Evolutionary conservation across 2,329 filamentous ascomycete species (phyloP).

Genomic region (Laburnicola sp.): DNA sequence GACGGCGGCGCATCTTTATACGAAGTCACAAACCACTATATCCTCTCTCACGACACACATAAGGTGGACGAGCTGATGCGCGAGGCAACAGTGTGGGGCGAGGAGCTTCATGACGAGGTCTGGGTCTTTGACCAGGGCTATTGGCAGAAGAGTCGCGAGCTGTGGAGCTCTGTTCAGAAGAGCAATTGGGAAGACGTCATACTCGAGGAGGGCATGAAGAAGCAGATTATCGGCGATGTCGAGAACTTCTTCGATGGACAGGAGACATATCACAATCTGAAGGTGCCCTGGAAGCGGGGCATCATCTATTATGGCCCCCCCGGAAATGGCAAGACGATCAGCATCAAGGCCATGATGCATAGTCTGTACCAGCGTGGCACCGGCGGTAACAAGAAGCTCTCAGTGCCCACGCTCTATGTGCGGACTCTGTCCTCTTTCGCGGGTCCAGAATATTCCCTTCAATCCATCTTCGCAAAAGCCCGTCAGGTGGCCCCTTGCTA

Average conservation of each 20-base stretch:
- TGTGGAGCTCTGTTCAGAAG: conserved; percentile 56
- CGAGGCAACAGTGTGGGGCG: conserved; percentile 58
- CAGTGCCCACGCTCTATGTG: conserved; percentile 61
- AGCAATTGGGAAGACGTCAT: conserved; percentile 68
- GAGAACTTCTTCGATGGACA: conserved; percentile 64
- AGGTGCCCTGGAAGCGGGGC: conserved; percentile 72
- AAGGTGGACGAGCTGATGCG: conserved; percentile 57
- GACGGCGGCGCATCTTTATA: conserved; percentile 45
- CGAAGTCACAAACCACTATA: conserved; percentile 45
- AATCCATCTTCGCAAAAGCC: conserved; percentile 54
- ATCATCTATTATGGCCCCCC: conserved; percentile 69
- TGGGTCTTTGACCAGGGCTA: conserved; percentile 66
- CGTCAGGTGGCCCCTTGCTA: conserved; percentile 67
- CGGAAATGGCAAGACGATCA: conserved; percentile 69
- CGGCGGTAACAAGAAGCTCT: conserved; percentile 32
- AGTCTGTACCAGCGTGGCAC: conserved; percentile 58
- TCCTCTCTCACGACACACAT: conserved; percentile 44
- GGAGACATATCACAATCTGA: conserved; percentile 62
- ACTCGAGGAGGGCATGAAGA: conserved; percentile 66
- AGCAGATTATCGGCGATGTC: conserved; percentile 64
- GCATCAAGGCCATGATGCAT: conserved; percentile 71
- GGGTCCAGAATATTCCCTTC: conserved; percentile 59
- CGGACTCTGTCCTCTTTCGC: conserved; percentile 50
- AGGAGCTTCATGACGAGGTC: conserved; percentile 64
- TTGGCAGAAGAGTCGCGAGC: conserved; percentile 65